Conservation (phyloP, 139 green algal species). For the Mesostigma viride region DNA sequence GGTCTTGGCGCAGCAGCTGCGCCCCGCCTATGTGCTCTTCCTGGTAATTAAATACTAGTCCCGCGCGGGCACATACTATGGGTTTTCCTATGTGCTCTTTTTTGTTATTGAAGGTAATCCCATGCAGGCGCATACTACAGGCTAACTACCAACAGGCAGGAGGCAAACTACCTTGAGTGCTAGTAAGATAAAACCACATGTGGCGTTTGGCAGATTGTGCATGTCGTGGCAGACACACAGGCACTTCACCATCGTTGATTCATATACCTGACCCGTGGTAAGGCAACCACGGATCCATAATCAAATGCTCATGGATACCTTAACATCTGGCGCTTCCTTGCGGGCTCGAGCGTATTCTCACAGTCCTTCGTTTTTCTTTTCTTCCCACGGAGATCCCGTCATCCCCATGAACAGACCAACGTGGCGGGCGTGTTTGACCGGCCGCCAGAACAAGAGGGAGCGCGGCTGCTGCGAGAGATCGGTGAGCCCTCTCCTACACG, state of each 20-base stretch:
- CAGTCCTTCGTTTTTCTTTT: neutral
- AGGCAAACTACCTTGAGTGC: neutral
- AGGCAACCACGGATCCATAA: neutral
- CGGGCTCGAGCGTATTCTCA: neutral
- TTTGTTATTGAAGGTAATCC: no score
- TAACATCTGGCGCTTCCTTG: neutral
- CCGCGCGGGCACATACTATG: neutral
- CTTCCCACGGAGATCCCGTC: neutral
- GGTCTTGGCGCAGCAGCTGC: conserved; percentile 11
- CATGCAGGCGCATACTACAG: no score
- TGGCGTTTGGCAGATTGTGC: no score
- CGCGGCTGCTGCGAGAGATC: conserved; percentile 1
- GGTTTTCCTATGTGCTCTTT: no score
- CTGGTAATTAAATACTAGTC: neutral
- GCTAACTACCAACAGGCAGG: no score
- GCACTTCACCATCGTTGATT: neutral
- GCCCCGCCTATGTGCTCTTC: conserved; percentile 17
- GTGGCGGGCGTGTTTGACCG: conserved; percentile 10
- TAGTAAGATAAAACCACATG: no score
- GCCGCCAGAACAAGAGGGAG: conserved; percentile 6
- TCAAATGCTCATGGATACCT: neutral
- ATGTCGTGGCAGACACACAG: no score
- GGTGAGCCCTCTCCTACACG: no score
- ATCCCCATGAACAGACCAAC: neutral
- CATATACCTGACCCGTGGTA: neutral